Conservation (phyloP, 257 asterid genomes). For the Solanum phureja region DNA sequence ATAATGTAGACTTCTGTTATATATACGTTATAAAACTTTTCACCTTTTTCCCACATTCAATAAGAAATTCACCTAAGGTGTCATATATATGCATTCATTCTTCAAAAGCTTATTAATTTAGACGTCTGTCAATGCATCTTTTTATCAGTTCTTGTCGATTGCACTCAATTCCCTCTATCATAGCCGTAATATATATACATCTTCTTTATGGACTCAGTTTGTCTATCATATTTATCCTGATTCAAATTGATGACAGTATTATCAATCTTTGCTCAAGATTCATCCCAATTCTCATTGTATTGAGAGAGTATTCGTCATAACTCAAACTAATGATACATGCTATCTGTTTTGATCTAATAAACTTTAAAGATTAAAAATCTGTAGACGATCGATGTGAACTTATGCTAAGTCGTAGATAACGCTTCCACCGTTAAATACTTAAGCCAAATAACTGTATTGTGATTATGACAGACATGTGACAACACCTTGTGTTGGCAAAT, state of each 20-base stretch:
- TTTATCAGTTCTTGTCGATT: fast-evolving
- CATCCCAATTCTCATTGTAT: no score
- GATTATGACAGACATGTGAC: not conserved
- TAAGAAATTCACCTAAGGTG: no score
- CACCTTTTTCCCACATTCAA: no score
- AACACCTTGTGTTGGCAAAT: not conserved
- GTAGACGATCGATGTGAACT: no score
- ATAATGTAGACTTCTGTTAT: no score
- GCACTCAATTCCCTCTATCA: not conserved
- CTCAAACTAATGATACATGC: not conserved
- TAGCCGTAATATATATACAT: no score
- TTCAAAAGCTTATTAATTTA: not conserved
- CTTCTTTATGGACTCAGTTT: no score
- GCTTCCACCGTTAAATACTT: not conserved
- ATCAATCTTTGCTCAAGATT: no score
- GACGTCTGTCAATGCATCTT: not conserved
- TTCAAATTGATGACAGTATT: no score
- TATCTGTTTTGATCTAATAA: not conserved
- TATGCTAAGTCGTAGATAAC: no score
- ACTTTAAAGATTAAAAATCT: not conserved
- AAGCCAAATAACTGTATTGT: not conserved
- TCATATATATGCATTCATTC: fast-evolving
- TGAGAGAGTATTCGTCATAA: not conserved
- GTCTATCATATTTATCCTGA: no score
- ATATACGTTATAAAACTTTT: fast-evolving